Percentiles rank a stretch among this genome's conserved stretches.
These are phyloP conservation scores for Trypethelium eluteriae DNA, from an alignment of 495 filamentous ascomycete species.

Conservation along the genomic window DNA sequence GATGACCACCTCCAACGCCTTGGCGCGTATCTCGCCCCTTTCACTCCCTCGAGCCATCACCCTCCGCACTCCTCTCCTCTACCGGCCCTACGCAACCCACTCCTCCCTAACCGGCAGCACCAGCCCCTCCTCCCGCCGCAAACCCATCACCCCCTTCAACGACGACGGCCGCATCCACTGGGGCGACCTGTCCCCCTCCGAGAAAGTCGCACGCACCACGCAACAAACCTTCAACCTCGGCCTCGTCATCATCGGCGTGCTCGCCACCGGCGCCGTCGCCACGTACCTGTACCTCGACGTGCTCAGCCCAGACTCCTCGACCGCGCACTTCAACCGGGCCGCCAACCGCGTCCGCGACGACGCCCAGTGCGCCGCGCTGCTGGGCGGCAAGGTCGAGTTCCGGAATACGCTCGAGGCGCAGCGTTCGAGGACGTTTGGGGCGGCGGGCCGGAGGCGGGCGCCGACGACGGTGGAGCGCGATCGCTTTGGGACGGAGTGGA, in stretches of 20 bases:
- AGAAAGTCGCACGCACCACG: conserved; percentile 79
- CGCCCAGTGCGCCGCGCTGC: conserved; percentile 57
- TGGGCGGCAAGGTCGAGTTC: conserved; percentile 44
- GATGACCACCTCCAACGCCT: neutral
- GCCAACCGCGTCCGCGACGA: conserved; percentile 72
- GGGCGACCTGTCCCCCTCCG: conserved; percentile 60
- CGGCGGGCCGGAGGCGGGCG: conserved; percentile 76
- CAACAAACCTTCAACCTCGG: conserved; percentile 86
- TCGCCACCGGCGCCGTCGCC: conserved; percentile 53
- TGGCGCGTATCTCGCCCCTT: neutral
- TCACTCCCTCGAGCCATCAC: neutral
- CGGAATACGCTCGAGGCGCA: conserved; percentile 59
- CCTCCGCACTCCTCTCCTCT: neutral
- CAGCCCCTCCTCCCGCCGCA: conserved; percentile 17
- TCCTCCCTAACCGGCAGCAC: conserved; percentile 11
- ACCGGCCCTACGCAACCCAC: conserved; percentile 15
- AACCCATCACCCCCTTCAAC: conserved; percentile 62
- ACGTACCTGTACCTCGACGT: conserved; percentile 80
- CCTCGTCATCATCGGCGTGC: conserved; percentile 64
- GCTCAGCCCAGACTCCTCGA: conserved; percentile 76
- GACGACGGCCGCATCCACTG: conserved; percentile 76
- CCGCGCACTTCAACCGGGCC: conserved; percentile 79
- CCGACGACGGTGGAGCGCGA: conserved; percentile 54
- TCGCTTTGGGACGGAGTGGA: conserved; percentile 65
- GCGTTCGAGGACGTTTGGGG: conserved; percentile 72